These are phyloP conservation scores for Phytopythium mirpurense DNA, from an alignment of 352 stramenopile genomes.

Conservation along the genomic window DNA sequence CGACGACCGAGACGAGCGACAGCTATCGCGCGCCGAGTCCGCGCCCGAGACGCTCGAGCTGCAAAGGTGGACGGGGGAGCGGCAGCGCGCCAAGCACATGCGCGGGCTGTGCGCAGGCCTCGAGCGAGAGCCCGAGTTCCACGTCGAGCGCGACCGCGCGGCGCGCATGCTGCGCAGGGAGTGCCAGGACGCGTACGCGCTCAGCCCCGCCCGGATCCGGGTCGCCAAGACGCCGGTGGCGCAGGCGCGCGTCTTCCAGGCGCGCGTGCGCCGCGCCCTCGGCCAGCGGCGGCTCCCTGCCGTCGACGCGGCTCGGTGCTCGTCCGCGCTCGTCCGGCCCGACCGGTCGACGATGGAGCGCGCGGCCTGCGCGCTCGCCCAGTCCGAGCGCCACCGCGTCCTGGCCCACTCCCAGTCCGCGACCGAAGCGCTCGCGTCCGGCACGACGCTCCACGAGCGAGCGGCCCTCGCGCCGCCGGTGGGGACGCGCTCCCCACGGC, in stretches of 20 bases:
- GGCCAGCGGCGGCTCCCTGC: constrained; percentile 21
- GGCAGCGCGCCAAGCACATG: constrained; percentile 28
- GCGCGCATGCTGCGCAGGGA: constrained; percentile 48
- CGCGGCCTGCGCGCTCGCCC: constrained; percentile 20
- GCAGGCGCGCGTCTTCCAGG: constrained; percentile 34
- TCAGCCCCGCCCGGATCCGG: constrained; percentile 33
- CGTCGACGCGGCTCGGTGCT: constrained; percentile 9
- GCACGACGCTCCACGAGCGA: neutral
- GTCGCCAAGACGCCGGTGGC: constrained; percentile 30
- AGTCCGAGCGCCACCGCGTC: constrained; percentile 23
- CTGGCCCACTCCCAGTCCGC: neutral
- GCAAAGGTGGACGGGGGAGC: constrained; percentile 7
- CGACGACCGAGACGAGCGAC: neutral
- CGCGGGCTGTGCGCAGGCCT: constrained; percentile 39
- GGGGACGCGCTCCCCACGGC: neutral
- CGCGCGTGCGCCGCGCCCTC: constrained; percentile 31
- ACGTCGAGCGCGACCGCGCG: constrained; percentile 32
- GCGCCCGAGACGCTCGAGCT: constrained; percentile 28
- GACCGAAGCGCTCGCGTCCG: neutral
- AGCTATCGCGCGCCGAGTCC: constrained; percentile 37
- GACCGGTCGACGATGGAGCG: constrained; percentile 33
- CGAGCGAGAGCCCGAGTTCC: constrained; percentile 19
- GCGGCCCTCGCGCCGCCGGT: neutral
- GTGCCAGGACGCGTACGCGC: constrained; percentile 24
- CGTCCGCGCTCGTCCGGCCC: constrained; percentile 23